Evolutionary conservation across 108 stramenopile genomes (phyloP).

Genomic region (Cyclotella sp.): DNA sequence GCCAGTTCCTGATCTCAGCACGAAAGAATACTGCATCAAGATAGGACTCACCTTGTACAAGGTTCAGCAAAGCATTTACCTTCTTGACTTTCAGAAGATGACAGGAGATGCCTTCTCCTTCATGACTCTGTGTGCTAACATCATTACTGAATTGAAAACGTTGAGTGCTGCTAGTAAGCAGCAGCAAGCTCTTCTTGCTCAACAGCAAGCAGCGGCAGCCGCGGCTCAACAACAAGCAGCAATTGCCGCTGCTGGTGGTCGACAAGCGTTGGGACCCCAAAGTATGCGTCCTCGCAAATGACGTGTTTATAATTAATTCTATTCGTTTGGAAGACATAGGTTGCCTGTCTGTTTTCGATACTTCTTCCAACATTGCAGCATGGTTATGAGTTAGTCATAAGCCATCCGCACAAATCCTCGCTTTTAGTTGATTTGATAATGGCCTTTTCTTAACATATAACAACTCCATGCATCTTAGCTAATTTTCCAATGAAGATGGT

Average conservation of each 20-base stretch:
- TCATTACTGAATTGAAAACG: constrained; percentile 98
- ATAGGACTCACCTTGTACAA: constrained; percentile 97
- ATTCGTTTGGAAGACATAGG: constrained; percentile 9
- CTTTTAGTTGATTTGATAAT: neutral
- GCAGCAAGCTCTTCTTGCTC: constrained; percentile 73
- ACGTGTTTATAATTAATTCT: constrained; percentile 24
- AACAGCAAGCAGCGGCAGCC: constrained; percentile 70
- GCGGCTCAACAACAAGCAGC: constrained; percentile 70
- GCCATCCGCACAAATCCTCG: neutral
- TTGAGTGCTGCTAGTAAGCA: constrained; percentile 91
- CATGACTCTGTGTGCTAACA: constrained; percentile 97
- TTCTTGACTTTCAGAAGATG: constrained; percentile 97
- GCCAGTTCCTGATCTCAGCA: constrained; percentile 81
- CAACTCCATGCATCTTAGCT: neutral
- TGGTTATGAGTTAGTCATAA: neutral
- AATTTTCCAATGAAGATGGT: too few relatives aligned
- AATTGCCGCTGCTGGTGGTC: constrained; percentile 55
- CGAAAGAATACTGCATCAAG: constrained; percentile 88
- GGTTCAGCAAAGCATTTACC: constrained; percentile 98
- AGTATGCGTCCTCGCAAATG: constrained; percentile 36
- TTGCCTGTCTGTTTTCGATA: neutral
- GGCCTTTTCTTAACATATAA: constrained; percentile 9
- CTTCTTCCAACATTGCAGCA: neutral
- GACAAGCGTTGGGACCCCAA: constrained; percentile 24
- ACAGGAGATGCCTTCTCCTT: constrained; percentile 98